These are phyloP conservation scores for Silene vulgaris DNA, from an alignment of 179 eudicot species.

Conservation along the genomic window DNA sequence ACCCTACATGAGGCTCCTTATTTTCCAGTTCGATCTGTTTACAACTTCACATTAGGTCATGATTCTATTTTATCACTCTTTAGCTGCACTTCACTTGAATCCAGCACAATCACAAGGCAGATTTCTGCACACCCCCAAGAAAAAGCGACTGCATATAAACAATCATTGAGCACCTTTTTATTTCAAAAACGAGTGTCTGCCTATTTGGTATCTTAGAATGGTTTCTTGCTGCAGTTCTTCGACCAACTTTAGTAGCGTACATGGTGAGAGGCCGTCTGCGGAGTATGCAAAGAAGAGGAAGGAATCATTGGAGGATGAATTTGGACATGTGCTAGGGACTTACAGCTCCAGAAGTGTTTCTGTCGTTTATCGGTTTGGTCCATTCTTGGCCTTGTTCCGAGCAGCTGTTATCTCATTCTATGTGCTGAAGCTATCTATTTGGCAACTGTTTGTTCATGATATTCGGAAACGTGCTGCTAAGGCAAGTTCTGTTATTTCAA, in stretches of 20 bases:
- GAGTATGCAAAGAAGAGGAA: conserved; percentile 90
- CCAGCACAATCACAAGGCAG: neutral
- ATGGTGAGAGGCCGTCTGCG: conserved; percentile 85
- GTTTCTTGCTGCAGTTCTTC: conserved; percentile 54
- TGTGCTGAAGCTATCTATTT: conserved; percentile 68
- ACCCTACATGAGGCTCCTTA: neutral
- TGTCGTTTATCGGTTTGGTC: conserved; percentile 69
- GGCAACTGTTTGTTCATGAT: conserved; percentile 78
- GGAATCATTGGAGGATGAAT: conserved; percentile 79
- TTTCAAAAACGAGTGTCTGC: neutral
- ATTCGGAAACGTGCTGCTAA: conserved; percentile 59
- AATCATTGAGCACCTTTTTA: neutral
- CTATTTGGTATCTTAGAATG: conserved; percentile 3
- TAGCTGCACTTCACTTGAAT: neutral
- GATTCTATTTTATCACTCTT: neutral
- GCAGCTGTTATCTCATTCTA: conserved; percentile 86
- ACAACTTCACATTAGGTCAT: neutral
- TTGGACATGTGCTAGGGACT: conserved; percentile 70
- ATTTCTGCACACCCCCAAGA: too few species aligned
- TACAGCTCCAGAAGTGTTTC: conserved; percentile 68
- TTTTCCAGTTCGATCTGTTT: neutral
- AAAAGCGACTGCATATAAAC: neutral
- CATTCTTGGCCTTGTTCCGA: conserved; percentile 88
- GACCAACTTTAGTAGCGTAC: conserved; percentile 67
- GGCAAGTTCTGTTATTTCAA: conserved; percentile 36